Percentiles rank a stretch among this genome's conserved stretches.
Evolutionary conservation across 2,329 filamentous ascomycete genomes (phyloP).

Genomic region (Talaromyces sp.): DNA sequence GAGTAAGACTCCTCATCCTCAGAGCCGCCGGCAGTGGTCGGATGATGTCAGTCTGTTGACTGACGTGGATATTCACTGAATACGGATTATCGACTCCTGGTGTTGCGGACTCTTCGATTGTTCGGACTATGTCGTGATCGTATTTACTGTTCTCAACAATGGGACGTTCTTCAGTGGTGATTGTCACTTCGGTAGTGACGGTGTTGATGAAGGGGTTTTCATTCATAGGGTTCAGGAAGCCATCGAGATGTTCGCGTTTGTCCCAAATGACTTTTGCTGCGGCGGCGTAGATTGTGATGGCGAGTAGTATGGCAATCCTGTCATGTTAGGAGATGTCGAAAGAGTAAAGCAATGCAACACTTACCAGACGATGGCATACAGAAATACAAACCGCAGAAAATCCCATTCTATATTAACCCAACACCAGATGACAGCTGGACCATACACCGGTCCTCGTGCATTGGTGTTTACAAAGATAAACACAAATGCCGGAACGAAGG

Average conservation of each 20-base stretch:
- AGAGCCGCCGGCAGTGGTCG: constrained; percentile 41
- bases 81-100: constrained; percentile 8
- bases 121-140: neutral
- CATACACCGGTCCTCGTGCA: constrained; percentile 58
- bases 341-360: neutral
- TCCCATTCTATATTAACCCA: constrained; percentile 67
- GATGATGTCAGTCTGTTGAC: constrained; percentile 33
- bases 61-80: constrained; percentile 30
- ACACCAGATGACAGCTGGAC: constrained; percentile 71
- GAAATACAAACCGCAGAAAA: constrained; percentile 65
- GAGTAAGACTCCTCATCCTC: constrained; percentile 16
- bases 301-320: constrained; percentile 25
- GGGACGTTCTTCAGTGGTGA: constrained; percentile 19
- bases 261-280: constrained; percentile 18
- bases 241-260: constrained; percentile 17
- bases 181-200: constrained; percentile 16
- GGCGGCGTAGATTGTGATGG: constrained; percentile 17
- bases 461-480: constrained; percentile 59
- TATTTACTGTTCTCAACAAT: constrained; percentile 9
- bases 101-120: neutral
- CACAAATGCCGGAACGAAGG: constrained; percentile 61
- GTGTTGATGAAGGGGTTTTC: constrained; percentile 18
- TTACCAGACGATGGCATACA: constrained; percentile 52
- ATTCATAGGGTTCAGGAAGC: constrained; percentile 20
- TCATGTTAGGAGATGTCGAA: constrained; percentile 38